phyloP scores from a whole-genome alignment of 306 rosid species.

The Senna siamea region DNA sequence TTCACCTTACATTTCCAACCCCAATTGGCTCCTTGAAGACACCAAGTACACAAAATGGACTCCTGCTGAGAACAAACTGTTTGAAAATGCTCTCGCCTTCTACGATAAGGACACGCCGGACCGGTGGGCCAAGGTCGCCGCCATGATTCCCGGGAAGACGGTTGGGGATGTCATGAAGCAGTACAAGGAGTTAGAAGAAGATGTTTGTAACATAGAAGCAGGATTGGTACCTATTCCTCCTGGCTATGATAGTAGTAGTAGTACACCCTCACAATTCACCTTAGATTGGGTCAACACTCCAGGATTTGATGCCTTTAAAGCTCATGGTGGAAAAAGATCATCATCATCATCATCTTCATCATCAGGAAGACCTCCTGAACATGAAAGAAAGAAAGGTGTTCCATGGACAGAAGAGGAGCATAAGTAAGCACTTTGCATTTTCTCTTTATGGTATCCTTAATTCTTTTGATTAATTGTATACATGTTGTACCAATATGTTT shows the following conservation, averaged over 20 bases:
- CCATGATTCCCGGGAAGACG: slow-evolving; percentile 79
- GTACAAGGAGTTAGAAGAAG: slow-evolving; percentile 76
- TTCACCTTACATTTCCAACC: slow-evolving; percentile 50
- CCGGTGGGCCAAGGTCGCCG: slow-evolving; percentile 84
- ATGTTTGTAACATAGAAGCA: slow-evolving; percentile 81
- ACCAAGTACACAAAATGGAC: slow-evolving; percentile 84
- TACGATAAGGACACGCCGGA: slow-evolving; percentile 80
- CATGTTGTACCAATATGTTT: not conserved
- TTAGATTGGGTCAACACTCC: slow-evolving; percentile 72
- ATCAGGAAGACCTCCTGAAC: slow-evolving; percentile 61
- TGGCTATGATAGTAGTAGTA: slow-evolving; percentile 46
- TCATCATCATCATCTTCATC: slow-evolving; percentile 64
- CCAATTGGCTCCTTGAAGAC: no score
- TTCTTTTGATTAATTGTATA: not conserved
- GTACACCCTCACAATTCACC: slow-evolving; percentile 60
- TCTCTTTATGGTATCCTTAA: no score
- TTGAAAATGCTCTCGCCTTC: slow-evolving; percentile 90
- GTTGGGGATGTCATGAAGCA: slow-evolving; percentile 72
- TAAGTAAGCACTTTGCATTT: slow-evolving; percentile 54
- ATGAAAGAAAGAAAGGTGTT: slow-evolving; percentile 90
- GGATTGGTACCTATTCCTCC: slow-evolving; percentile 87
- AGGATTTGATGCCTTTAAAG: slow-evolving; percentile 65
- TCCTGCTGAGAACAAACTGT: slow-evolving; percentile 77
- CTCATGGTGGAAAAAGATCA: slow-evolving; percentile 63
- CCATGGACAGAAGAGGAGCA: slow-evolving; percentile 99